Evolutionary conservation across 257 asterid genomes (phyloP).

Genomic region (Ilex asprella): DNA sequence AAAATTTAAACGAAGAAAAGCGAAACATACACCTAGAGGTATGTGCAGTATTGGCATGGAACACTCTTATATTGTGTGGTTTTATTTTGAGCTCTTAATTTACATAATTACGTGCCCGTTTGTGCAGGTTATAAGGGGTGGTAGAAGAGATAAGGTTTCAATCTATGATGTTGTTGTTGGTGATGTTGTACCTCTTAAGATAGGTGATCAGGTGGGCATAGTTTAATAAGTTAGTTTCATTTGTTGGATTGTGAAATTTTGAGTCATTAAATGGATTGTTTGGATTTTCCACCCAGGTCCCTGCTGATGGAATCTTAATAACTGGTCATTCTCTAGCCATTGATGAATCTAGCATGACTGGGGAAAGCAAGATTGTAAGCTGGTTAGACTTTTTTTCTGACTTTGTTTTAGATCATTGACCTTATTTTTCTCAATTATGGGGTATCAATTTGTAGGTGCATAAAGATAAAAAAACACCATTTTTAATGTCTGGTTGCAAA

Average conservation of each 20-base stretch:
- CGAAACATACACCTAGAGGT: slow-evolving; percentile 89
- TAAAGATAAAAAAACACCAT: slow-evolving; percentile 76
- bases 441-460: slow-evolving; percentile 38
- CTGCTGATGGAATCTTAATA: slow-evolving; percentile 84
- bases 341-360: slow-evolving; percentile 99
- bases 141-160: slow-evolving; percentile 80
- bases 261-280: slow-evolving; percentile 12
- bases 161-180: slow-evolving; percentile 94
- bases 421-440: slow-evolving; percentile 20
- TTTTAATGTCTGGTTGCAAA: slow-evolving; percentile 97
- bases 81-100: slow-evolving; percentile 5
- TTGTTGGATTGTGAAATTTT: slow-evolving; percentile 7
- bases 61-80: slow-evolving; percentile 2
- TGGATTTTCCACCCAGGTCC: slow-evolving; percentile 43
- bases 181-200: slow-evolving; percentile 81
- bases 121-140: slow-evolving; percentile 73
- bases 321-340: slow-evolving; percentile 87
- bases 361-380: slow-evolving; percentile 98
- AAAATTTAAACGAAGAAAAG: slow-evolving; percentile 84
- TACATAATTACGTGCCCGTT: slow-evolving; percentile 11
- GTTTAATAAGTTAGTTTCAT: slow-evolving; percentile 7
- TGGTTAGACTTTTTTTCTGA: slow-evolving; percentile 30
- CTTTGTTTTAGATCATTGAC: slow-evolving; percentile 10
- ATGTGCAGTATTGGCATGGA: slow-evolving; percentile 12
- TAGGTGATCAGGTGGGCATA: slow-evolving; percentile 79